phyloP scores from a whole-genome alignment of 345 rosid genomes.

The Eucalyptus shirleyi region DNA sequence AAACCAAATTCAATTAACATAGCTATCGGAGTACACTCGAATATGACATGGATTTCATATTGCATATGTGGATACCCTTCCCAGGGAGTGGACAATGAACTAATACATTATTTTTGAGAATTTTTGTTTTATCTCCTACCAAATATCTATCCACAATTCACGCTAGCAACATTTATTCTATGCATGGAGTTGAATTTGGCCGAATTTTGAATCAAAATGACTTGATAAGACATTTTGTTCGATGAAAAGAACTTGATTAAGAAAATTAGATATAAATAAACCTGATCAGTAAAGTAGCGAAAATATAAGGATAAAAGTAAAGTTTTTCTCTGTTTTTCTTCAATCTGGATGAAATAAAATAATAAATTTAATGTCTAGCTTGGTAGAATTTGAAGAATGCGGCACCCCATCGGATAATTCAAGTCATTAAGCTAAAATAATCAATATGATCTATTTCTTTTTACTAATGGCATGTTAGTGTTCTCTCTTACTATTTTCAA shows the following conservation, averaged over 20 bases:
- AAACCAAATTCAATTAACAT: neutral
- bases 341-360: neutral
- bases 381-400: neutral
- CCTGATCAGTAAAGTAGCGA: neutral
- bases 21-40: rapidly evolving
- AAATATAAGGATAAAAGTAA: neutral
- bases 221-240: neutral
- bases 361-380: neutral
- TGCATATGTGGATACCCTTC: neutral
- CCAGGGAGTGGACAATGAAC: neutral
- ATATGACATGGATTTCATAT: neutral
- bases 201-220: neutral
- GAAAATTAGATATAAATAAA: neutral
- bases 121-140: neutral
- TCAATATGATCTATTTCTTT: neutral
- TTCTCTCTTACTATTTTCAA: neutral
- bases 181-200: neutral
- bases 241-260: neutral
- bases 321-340: neutral
- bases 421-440: neutral
- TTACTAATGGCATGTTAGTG: neutral
- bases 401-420: neutral
- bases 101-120: neutral
- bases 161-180: neutral
- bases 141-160: neutral